Percentiles rank a stretch among this genome's conserved stretches.
Evolutionary conservation across 2,329 filamentous ascomycete species (phyloP).

Genomic region (Fusarium lyarnte): DNA sequence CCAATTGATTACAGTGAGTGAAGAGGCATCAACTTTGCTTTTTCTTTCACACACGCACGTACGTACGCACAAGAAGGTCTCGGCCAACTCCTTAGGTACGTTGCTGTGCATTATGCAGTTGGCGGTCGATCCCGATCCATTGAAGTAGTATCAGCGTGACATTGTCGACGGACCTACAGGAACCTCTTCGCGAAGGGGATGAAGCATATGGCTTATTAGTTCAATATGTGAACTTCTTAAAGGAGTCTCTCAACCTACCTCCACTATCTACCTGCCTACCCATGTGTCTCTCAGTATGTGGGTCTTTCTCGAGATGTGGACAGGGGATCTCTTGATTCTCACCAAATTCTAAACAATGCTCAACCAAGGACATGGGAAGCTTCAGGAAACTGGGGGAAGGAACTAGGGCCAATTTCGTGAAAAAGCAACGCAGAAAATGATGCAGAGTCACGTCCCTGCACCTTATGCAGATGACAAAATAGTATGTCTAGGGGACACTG

Average conservation of each 20-base stretch:
- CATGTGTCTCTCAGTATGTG: background rate
- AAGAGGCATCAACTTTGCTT: constrained; percentile 22
- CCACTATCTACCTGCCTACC: background rate
- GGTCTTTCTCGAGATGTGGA: constrained; percentile 3
- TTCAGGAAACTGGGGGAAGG: background rate
- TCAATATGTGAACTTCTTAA: background rate
- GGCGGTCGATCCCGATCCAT: constrained; percentile 26
- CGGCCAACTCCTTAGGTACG: constrained; percentile 9
- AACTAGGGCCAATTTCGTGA: background rate
- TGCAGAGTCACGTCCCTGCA: background rate
- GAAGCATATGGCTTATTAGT: background rate
- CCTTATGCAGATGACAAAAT: constrained; percentile 2
- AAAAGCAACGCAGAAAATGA: background rate
- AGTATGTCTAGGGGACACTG: constrained; percentile 1
- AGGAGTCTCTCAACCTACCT: constrained; percentile 3
- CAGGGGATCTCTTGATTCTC: background rate
- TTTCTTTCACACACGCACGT: constrained; percentile 1
- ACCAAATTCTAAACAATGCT: background rate
- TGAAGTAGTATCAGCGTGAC: constrained; percentile 7
- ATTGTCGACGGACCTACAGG: background rate
- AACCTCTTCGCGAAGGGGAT: background rate
- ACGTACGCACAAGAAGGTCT: constrained; percentile 2
- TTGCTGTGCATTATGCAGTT: constrained; percentile 11
- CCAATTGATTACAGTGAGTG: constrained; percentile 17
- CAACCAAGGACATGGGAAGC: background rate